Conservation (phyloP, 2,329 filamentous ascomycete species). For the Ilyonectria destructans region DNA sequence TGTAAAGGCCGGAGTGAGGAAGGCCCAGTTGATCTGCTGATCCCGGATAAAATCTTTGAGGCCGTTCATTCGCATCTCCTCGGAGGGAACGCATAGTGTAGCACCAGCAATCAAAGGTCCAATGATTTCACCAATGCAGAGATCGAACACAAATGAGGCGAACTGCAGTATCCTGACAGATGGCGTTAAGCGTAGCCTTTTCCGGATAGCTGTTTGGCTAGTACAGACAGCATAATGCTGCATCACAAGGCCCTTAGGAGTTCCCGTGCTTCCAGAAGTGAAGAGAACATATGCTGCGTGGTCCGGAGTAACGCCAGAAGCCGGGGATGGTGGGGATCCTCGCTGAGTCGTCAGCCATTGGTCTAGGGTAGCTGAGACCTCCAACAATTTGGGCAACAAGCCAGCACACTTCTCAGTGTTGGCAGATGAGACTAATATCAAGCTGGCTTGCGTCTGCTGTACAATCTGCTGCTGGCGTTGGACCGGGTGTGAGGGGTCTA, state of each 20-base stretch:
- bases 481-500: constrained; percentile 42
- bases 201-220: constrained; percentile 30
- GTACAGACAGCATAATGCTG: constrained; percentile 38
- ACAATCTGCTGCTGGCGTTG: constrained; percentile 36
- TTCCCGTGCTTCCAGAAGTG: constrained; percentile 48
- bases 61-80: constrained; percentile 40
- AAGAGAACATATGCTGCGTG: constrained; percentile 40
- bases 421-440: constrained; percentile 31
- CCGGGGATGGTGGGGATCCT: not conserved
- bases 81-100: constrained; percentile 45
- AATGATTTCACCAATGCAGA: constrained; percentile 42
- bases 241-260: constrained; percentile 44
- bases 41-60: constrained; percentile 37
- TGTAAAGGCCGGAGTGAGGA: constrained; percentile 46
- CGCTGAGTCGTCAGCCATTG: not conserved
- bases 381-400: not conserved
- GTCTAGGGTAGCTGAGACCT: not conserved
- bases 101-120: constrained; percentile 33
- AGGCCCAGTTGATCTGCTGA: constrained; percentile 39
- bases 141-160: constrained; percentile 46
- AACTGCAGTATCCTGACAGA: constrained; percentile 42
- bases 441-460: constrained; percentile 24
- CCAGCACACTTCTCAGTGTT: constrained; percentile 24
- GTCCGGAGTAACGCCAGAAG: not conserved
- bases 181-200: constrained; percentile 26